Base-by-base conservation (phyloP, 176 grass and related monocot species). In the Oryza nivara region DNA sequence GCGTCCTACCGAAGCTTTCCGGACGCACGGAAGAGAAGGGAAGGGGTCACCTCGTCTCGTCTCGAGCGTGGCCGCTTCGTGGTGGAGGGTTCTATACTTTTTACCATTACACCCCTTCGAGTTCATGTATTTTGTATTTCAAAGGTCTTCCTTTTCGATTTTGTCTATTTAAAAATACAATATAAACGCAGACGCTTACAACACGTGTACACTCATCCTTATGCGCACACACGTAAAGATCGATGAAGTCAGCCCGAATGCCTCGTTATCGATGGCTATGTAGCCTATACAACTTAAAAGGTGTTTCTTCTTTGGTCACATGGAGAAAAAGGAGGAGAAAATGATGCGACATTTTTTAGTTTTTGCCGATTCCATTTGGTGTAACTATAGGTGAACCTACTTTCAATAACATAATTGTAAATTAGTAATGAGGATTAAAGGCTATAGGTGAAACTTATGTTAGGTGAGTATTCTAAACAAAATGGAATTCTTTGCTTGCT, bases 1-100 rank as follows among this genome's bases (percentile, higher is more conserved):
- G 78, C 67, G 78, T 86, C 36, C 52, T 2, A n/a, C 3, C 43
- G 12, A 80, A 85, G 82, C 76, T 81, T 71, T 54, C 45, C 72
- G 72, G 72, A 54, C 32, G 82, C 44, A 56, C 52, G 56, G 20
- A 61, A 56, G 16, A 4, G 17, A 19, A 5, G 56, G 16, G 15
- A 7, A 54, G 1, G 56, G 56, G 38, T 40, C 36, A 6, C 36
- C 36, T 60, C 54, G 34, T n/a, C 54, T 19, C 17, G 49, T n/a
- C 54, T 19, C 17, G 49, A 56, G 52, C 52, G 51, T 56, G 49
- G 49, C 49, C 49, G 49, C 49, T 17, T 52, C 15, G 51, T 15
- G 49, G 4, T 60, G 56, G 20, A 22, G 19, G 19, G 7, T 58
- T n/a, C 17, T 9, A 54, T 9, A 54, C 51, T 11, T 63, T 63